Conservation (phyloP, 345 rosid genomes). For the Excoecaria agallocha region DNA sequence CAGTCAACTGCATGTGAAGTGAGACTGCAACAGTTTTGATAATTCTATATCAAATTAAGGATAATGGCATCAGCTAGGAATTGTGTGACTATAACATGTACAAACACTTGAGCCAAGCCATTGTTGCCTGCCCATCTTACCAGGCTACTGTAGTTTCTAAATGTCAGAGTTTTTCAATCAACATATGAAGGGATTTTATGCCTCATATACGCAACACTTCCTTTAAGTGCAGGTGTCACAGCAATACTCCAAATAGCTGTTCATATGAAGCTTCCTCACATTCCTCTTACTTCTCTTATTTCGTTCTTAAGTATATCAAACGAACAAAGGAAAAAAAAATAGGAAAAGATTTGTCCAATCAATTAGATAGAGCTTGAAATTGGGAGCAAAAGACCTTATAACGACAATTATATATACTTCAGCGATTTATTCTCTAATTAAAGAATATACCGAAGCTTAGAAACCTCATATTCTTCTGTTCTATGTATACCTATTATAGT, state of each 20-base stretch:
- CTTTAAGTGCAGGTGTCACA: background rate
- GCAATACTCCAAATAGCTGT: background rate
- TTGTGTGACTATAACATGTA: background rate
- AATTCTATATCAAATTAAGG: background rate
- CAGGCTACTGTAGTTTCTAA: too few relatives aligned
- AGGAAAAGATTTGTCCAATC: background rate
- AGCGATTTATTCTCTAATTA: too few relatives aligned
- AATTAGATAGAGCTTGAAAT: background rate
- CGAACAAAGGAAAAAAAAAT: too few relatives aligned
- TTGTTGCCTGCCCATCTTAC: too few relatives aligned
- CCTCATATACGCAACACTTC: background rate
- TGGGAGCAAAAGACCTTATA: background rate
- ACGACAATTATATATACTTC: background rate
- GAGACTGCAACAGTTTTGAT: background rate
- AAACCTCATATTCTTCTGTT: conserved; percentile 1
- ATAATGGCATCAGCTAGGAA: background rate
- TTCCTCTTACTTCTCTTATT: background rate
- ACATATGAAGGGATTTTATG: background rate
- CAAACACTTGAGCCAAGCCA: background rate
- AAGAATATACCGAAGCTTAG: background rate
- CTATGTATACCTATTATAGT: background rate
- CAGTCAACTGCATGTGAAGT: background rate
- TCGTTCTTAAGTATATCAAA: too few relatives aligned
- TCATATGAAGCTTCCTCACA: background rate
- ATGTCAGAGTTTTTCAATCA: background rate